Evolutionary conservation across 495 filamentous ascomycete genomes (phyloP).

Genomic region (Aspergillus incahuasiensis): DNA sequence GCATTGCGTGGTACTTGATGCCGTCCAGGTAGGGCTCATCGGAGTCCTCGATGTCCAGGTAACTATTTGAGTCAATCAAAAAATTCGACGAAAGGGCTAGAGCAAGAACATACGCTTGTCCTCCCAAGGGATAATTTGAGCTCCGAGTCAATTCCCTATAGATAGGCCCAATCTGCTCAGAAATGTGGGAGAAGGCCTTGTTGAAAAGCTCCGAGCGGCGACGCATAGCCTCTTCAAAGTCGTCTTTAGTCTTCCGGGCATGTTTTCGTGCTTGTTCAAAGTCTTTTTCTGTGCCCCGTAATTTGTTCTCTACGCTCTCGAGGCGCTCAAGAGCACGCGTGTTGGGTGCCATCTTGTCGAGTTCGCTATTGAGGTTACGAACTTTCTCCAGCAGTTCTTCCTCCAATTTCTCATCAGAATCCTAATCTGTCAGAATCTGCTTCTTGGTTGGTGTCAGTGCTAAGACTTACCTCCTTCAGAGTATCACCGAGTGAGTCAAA

Average conservation of each 20-base stretch:
- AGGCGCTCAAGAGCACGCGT: conserved; percentile 94
- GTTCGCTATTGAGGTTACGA: conserved; percentile 62
- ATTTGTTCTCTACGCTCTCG: conserved; percentile 74
- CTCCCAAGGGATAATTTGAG: conserved; percentile 79
- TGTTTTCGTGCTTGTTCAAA: conserved; percentile 76
- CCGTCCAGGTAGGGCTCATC: conserved; percentile 89
- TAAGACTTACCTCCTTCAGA: conserved; percentile 63
- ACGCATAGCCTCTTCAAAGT: conserved; percentile 74
- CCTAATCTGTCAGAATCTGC: conserved; percentile 43
- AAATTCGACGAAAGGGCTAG: not conserved
- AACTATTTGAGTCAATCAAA: conserved; percentile 33
- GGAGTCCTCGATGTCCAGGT: conserved; percentile 88
- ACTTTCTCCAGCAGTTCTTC: conserved; percentile 78
- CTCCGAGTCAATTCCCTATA: conserved; percentile 93
- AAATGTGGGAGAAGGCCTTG: conserved; percentile 91
- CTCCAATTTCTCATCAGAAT: conserved; percentile 66
- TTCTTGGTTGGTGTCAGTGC: not conserved
- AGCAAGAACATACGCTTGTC: conserved; percentile 59
- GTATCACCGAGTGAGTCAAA: conserved; percentile 85
- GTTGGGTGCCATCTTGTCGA: conserved; percentile 93
- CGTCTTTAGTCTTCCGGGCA: conserved; percentile 70
- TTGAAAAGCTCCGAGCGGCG: conserved; percentile 88
- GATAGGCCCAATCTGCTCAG: conserved; percentile 85
- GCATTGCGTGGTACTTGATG: conserved; percentile 98
- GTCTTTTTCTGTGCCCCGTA: conserved; percentile 80